Conservation (phyloP, 1,139 yeast genomes). For the Candida mesenterica region DNA sequence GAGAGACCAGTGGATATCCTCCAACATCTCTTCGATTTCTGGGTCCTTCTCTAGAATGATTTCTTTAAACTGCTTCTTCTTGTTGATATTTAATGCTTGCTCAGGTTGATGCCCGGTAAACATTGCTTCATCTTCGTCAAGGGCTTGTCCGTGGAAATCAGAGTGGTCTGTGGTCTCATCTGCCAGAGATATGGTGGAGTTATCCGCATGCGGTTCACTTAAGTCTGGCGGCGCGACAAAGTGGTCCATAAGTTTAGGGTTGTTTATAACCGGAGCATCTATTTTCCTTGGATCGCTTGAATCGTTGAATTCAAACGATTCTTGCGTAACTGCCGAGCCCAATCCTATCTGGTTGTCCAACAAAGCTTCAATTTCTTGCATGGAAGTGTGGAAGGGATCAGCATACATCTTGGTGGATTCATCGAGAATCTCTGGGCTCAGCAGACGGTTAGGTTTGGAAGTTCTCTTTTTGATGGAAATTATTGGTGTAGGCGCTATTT, state of each 20-base stretch:
- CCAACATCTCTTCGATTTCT: constrained; percentile 65
- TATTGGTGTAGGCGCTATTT: constrained; percentile 5
- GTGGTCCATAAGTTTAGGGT: background rate
- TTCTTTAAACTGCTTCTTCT: constrained; percentile 8
- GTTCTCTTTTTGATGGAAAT: constrained; percentile 1
- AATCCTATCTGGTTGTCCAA: constrained; percentile 34
- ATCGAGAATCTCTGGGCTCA: constrained; percentile 11
- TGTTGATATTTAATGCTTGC: constrained; percentile 20
- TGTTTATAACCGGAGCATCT: background rate
- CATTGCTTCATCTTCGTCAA: constrained; percentile 14
- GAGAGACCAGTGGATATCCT: constrained; percentile 72
- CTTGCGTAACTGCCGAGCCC: constrained; percentile 1
- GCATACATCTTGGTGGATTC: constrained; percentile 18
- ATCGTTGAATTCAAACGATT: constrained; percentile 13
- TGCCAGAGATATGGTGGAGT: background rate
- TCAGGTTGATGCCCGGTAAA: constrained; percentile 2
- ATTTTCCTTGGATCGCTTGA: constrained; percentile 1
- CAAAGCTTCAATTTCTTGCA: constrained; percentile 43
- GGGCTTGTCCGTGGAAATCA: constrained; percentile 8
- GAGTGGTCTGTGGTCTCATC: background rate
- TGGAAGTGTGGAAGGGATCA: constrained; percentile 31
- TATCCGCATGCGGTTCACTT: background rate
- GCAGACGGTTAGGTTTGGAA: background rate
- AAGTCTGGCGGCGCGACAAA: background rate
- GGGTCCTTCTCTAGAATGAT: constrained; percentile 34